These are phyloP conservation scores for Talaromyces borbonicus DNA, from an alignment of 495 filamentous ascomycete genomes.

Conservation along the genomic window DNA sequence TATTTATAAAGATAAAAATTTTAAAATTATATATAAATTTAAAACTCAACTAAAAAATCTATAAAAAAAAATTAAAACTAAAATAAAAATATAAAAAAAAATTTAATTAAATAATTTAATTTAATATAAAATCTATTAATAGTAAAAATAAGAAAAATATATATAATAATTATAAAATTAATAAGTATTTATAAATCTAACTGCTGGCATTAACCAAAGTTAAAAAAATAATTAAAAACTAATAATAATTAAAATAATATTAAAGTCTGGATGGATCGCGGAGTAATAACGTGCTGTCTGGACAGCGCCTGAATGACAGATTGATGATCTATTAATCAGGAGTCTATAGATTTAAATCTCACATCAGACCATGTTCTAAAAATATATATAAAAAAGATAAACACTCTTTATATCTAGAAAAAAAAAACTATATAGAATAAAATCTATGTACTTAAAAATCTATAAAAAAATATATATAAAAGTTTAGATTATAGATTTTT, in stretches of 20 bases:
- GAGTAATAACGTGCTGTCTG: no score
- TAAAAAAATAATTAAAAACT: neutral
- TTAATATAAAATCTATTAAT: neutral
- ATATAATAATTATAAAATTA: neutral
- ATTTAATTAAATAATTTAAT: neutral
- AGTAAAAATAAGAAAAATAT: neutral
- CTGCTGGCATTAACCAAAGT: neutral
- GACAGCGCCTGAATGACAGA: no score
- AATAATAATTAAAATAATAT: neutral
- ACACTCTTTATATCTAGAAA: no score
- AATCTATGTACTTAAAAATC: no score
- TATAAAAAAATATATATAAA: no score
- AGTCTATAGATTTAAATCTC: no score
- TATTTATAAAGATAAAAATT: neutral
- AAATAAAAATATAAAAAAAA: neutral
- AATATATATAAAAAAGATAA: no score
- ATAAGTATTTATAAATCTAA: neutral
- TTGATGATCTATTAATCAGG: no score
- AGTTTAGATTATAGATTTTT: no score
- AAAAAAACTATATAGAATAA: no score
- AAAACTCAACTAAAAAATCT: neutral
- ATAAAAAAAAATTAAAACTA: neutral
- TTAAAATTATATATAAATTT: no score
- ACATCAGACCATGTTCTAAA: no score
- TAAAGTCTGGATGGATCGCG: neutral